A percentile compares a stretch with the other conserved stretches of the same genome.
These are phyloP conservation scores for Cercospora berteroae DNA, from an alignment of 2,329 filamentous ascomycete genomes.

Conservation along the genomic window DNA sequence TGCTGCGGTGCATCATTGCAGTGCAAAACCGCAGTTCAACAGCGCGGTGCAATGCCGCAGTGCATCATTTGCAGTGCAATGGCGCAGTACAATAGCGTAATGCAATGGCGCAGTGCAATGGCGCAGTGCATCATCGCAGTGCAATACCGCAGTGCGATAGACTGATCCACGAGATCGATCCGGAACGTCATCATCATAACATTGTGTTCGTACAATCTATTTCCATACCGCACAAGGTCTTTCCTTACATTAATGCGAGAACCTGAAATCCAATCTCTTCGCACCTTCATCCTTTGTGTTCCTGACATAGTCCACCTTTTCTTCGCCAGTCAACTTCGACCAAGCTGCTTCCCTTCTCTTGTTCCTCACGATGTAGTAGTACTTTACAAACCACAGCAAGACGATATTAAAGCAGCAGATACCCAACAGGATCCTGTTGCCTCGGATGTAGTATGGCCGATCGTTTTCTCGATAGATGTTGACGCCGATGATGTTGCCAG, in stretches of 20 bases:
- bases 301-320: conserved; percentile 38
- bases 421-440: conserved; percentile 39
- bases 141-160: no score
- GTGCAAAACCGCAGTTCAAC: no score
- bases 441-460: conserved; percentile 45
- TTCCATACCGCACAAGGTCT: background rate
- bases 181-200: background rate
- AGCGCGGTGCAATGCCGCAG: no score
- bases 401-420: conserved; percentile 36
- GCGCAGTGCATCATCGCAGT: no score
- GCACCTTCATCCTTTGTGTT: conserved; percentile 40
- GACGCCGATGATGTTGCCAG: conserved; percentile 47
- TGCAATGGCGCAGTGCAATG: no score
- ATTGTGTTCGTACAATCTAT: background rate
- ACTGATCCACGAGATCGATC: background rate
- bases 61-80: no score
- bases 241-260: conserved; percentile 31
- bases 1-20: no score
- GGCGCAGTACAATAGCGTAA: no score
- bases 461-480: conserved; percentile 53
- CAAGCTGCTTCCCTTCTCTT: conserved; percentile 35
- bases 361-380: conserved; percentile 38
- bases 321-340: conserved; percentile 40
- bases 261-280: conserved; percentile 38
- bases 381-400: conserved; percentile 35